phyloP scores from a whole-genome alignment of 1,284 basidiomycete genomes.

The Puccinia coronata region DNA sequence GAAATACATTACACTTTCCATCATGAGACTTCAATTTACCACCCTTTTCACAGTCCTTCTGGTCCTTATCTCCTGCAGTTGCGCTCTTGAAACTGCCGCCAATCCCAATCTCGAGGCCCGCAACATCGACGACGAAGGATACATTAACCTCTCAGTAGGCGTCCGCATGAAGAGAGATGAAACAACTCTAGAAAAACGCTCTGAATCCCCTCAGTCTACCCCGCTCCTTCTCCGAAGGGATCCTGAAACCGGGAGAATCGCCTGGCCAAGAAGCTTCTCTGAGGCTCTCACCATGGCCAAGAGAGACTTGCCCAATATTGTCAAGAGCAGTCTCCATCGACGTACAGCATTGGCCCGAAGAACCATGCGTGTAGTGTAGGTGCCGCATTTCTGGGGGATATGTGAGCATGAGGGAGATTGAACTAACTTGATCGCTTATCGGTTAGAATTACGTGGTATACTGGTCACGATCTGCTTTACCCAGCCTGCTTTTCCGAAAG shows the following conservation, averaged over 20 bases:
- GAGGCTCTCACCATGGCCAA: slow-evolving; percentile 26
- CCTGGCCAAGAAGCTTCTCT: not conserved
- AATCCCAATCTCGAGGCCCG: not conserved
- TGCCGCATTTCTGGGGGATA: not conserved
- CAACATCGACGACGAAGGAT: not conserved
- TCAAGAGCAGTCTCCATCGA: not conserved
- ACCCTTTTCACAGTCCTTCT: slow-evolving; percentile 9
- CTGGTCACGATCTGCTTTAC: slow-evolving; percentile 30
- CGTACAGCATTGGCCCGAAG: not conserved
- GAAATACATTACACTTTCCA: not conserved
- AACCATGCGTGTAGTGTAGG: slow-evolving; percentile 6
- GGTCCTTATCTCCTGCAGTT: not conserved
- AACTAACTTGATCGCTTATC: not conserved
- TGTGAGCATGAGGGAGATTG: not conserved
- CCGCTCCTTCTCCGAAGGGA: not conserved
- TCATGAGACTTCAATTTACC: slow-evolving; percentile 1
- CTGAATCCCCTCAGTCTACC: not conserved
- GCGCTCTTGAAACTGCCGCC: not conserved
- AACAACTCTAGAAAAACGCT: not conserved
- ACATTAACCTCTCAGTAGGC: slow-evolving; percentile 8
- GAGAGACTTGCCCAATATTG: not conserved
- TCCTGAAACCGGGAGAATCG: slow-evolving; percentile 7
- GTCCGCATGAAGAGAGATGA: slow-evolving; percentile 25
- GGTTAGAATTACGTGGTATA: slow-evolving; percentile 42
- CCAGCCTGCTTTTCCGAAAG: slow-evolving; percentile 23